Conservation (phyloP, 2,329 filamentous ascomycete genomes). For the Xylaria hypoxylon region DNA sequence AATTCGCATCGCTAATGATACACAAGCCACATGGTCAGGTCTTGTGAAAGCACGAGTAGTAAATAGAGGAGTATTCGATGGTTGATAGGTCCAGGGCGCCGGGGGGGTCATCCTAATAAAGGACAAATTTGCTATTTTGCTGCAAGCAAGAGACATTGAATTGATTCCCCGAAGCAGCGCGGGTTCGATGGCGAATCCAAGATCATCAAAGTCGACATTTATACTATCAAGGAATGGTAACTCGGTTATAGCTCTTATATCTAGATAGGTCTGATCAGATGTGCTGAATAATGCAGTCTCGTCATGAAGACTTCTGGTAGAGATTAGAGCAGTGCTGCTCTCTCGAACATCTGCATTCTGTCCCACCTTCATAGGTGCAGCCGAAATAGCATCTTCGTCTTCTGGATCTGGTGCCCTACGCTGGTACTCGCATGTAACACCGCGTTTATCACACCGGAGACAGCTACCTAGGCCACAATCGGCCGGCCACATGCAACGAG, state of each 20-base stretch:
- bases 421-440: constrained; percentile 9
- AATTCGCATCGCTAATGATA: constrained; percentile 18
- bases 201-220: constrained; percentile 9
- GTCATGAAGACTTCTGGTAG: not conserved
- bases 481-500: constrained; percentile 17
- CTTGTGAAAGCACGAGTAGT: constrained; percentile 13
- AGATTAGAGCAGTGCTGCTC: not conserved
- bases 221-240: not conserved
- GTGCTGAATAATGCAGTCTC: not conserved
- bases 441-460: constrained; percentile 15
- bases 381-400: not conserved
- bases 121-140: not conserved
- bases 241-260: not conserved
- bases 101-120: not conserved
- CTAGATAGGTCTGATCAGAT: not conserved
- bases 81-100: constrained; percentile 7
- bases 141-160: constrained; percentile 17
- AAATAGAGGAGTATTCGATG: constrained; percentile 5
- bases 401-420: not conserved
- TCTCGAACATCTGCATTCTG: not conserved
- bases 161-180: not conserved
- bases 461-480: not conserved
- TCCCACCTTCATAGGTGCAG: not conserved
- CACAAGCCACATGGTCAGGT: constrained; percentile 10
- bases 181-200: not conserved